Conservation (phyloP, 768 basidiomycete genomes). For the Filobasidium floriforme region DNA sequence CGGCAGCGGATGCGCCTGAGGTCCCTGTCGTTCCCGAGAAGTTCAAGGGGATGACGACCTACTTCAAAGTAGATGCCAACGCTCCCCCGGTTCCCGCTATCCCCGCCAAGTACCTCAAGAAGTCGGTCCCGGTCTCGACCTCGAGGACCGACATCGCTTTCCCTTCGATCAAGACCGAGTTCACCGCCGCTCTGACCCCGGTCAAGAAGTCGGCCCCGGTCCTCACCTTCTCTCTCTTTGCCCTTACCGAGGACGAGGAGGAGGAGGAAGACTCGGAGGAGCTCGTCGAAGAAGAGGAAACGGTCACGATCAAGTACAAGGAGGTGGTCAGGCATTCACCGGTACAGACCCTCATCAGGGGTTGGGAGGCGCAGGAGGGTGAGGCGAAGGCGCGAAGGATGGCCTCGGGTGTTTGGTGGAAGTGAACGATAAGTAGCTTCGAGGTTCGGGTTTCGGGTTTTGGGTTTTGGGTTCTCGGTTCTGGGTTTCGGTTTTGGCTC, state of each 20-base stretch:
- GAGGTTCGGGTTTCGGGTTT: too few species aligned
- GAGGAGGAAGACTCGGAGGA: not conserved
- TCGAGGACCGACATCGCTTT: not conserved
- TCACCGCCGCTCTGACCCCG: not conserved
- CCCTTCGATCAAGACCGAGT: not conserved
- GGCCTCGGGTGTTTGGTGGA: too few species aligned
- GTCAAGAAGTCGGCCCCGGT: not conserved
- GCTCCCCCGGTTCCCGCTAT: too few species aligned
- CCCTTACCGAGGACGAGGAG: not conserved
- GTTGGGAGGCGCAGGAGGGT: too few species aligned
- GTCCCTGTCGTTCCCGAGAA: not conserved
- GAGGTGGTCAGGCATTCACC: not conserved
- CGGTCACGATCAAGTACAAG: not conserved
- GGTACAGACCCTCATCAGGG: not conserved
- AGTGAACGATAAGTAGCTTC: too few species aligned
- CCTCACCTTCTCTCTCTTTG: not conserved
- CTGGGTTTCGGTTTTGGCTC: too few species aligned
- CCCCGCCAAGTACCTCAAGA: too few species aligned
- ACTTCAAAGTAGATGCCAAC: too few species aligned
- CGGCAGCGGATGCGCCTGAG: not conserved
- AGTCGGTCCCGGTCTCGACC: too few species aligned
- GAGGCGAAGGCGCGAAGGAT: too few species aligned
- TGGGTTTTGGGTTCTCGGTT: too few species aligned
- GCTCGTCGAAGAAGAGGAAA: not conserved
- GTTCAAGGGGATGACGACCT: not conserved